Base-by-base conservation (phyloP, 495 filamentous ascomycete species). In the Xylaria bambusicola region DNA sequence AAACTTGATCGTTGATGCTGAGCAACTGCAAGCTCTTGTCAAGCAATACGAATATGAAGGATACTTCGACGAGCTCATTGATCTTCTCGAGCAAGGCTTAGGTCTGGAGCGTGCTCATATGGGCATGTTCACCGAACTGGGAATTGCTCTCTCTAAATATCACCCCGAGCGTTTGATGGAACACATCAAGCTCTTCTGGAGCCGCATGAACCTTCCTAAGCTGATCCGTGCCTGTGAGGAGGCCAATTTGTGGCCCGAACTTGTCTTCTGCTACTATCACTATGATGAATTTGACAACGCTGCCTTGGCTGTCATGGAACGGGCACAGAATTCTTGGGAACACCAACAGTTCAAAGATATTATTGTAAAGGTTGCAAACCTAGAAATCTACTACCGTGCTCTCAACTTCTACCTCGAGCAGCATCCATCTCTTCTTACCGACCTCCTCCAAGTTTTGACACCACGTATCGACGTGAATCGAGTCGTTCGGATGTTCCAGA, bases 311-410 rank as follows among this genome's bases (percentile, higher is more conserved):
- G 97, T 99, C 84, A 99, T 99, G 92, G 95, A 99, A 82, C 91
- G 94, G 65, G 90, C 95, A 35, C 88, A 96, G 52, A 93, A 98
- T 76, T 90, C 95, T 2, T 99, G 95, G 95, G 95, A 99, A 75
- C 95, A 99, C 77, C 94, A 98, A 75, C 95, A 93, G 27, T 98
- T 99, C 87, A 98, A 98, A 84, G 95, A 98, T 73, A 97, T 97
- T 61, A 82, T 97, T 57, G 87, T 96, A 78, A 98, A 98, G 84
- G 93, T 97, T 61, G 91, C 94, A 66, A 99, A 99, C 77, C 74
- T 98, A 68, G 95, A 99, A 75, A 98, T 99, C 71, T 98, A 97
- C 77, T 99, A 99, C 81, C 90, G 93, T 31, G 89, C 92, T 26
- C 83, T 99, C 64, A 97, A 93, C 82, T 98, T 97, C 80, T 99